Percentiles rank a stretch among this genome's conserved stretches.
Evolutionary conservation across 257 asterid genomes (phyloP).

Genomic region (Nyctanthes arbortristis): DNA sequence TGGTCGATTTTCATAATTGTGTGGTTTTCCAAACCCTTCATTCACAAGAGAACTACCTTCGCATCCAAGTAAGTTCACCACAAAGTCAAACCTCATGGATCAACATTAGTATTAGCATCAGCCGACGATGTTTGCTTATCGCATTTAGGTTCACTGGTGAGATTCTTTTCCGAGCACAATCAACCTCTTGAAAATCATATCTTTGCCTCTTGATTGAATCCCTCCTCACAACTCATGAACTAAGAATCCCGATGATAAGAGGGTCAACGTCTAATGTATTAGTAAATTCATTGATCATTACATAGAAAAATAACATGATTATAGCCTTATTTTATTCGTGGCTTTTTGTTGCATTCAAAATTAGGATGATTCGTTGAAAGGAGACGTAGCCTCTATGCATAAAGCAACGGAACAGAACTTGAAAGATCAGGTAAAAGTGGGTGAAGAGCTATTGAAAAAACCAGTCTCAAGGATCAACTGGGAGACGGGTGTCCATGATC

Average conservation of each 20-base stretch:
- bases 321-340: neutral
- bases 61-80: slow-evolving; percentile 51
- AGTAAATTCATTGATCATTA: too few relatives aligned
- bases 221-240: too few relatives aligned
- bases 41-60: slow-evolving; percentile 50
- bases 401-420: slow-evolving; percentile 50
- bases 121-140: too few relatives aligned
- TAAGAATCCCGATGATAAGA: too few relatives aligned
- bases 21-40: slow-evolving; percentile 56
- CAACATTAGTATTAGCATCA: too few relatives aligned
- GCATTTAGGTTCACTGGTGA: too few relatives aligned
- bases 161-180: too few relatives aligned
- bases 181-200: too few relatives aligned
- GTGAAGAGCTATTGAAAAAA: slow-evolving; percentile 47
- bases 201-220: too few relatives aligned
- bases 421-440: slow-evolving; percentile 44
- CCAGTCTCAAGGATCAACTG: slow-evolving; percentile 46
- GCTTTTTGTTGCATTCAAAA: neutral
- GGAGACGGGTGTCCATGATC: slow-evolving; percentile 37
- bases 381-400: slow-evolving; percentile 37
- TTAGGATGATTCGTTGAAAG: slow-evolving; percentile 49
- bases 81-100: too few relatives aligned
- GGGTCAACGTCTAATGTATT: too few relatives aligned
- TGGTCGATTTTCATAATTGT: slow-evolving; percentile 54
- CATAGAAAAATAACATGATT: neutral